These are phyloP conservation scores for Wickerhamomyces mucosus DNA, from an alignment of 805 yeast genomes.

Conservation along the genomic window DNA sequence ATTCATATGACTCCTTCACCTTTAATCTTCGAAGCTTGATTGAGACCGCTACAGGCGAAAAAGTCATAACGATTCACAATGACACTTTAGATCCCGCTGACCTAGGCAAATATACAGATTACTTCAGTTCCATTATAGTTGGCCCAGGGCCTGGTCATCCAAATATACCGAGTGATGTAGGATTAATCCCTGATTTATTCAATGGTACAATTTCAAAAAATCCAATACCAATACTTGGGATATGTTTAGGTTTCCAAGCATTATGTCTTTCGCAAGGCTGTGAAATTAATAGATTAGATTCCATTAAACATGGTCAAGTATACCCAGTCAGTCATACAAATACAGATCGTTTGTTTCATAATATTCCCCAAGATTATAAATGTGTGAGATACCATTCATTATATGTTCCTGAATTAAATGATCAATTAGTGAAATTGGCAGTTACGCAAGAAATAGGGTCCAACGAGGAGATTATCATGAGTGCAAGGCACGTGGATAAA, in stretches of 20 bases:
- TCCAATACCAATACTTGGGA: constrained; percentile 68
- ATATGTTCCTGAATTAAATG: constrained; percentile 29
- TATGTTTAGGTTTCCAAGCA: constrained; percentile 89
- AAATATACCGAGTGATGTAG: constrained; percentile 48
- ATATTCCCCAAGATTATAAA: constrained; percentile 35
- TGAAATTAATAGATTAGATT: constrained; percentile 37
- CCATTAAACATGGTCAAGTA: constrained; percentile 81
- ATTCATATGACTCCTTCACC: constrained; percentile 94
- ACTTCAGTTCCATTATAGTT: constrained; percentile 67
- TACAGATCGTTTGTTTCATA: constrained; percentile 30
- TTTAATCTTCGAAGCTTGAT: constrained; percentile 65
- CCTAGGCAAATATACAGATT: constrained; percentile 33
- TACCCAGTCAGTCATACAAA: constrained; percentile 28
- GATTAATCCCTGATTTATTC: constrained; percentile 57
- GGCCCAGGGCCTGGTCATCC: constrained; percentile 99
- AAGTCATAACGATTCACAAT: constrained; percentile 28
- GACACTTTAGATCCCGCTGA: constrained; percentile 26
- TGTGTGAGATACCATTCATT: constrained; percentile 90
- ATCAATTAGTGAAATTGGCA: constrained; percentile 49
- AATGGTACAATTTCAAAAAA: constrained; percentile 17
- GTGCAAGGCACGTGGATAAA: constrained; percentile 44
- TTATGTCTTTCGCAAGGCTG: constrained; percentile 59
- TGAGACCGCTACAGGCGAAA: constrained; percentile 34
- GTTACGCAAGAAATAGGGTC: constrained; percentile 29
- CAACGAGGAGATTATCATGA: constrained; percentile 55